phyloP scores from a whole-genome alignment of 176 grass and related monocot genomes.

The Elymus sibiricus region DNA sequence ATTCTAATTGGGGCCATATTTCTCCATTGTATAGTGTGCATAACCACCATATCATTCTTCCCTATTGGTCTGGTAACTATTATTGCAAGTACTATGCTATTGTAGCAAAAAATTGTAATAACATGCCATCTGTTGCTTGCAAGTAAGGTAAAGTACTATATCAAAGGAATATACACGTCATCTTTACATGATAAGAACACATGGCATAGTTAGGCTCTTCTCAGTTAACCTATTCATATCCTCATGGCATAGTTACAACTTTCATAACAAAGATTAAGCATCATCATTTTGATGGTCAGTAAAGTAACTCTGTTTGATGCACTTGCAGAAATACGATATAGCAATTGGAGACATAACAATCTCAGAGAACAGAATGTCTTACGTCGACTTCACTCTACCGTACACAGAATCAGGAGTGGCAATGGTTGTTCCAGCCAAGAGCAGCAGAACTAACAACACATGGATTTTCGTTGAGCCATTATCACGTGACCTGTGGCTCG shows the following conservation, averaged over 20 bases:
- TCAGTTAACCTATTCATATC: background rate
- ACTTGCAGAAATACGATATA: slow-evolving; percentile 42
- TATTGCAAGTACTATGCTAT: background rate
- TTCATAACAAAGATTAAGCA: background rate
- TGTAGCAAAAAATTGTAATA: background rate
- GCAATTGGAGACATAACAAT: slow-evolving; percentile 51
- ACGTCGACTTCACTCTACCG: slow-evolving; percentile 47
- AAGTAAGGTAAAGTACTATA: background rate
- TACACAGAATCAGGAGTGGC: slow-evolving; percentile 32
- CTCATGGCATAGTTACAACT: background rate
- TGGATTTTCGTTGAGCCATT: slow-evolving; percentile 55
- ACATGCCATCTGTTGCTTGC: background rate
- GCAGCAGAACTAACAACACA: slow-evolving; percentile 8
- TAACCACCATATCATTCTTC: too few relatives aligned
- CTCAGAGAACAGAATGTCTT: slow-evolving; percentile 3
- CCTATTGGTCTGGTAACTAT: background rate
- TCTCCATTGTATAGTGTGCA: too few relatives aligned
- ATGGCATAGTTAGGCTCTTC: background rate
- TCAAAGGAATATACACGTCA: background rate
- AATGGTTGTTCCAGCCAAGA: slow-evolving; percentile 40
- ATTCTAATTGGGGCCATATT: background rate
- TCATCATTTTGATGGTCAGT: too few relatives aligned
- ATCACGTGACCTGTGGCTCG: slow-evolving; percentile 30
- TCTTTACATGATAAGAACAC: background rate
- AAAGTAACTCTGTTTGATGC: background rate